These are phyloP conservation scores for Xylariaceae sp. DNA, from an alignment of 2,329 filamentous ascomycete genomes.

Conservation along the genomic window DNA sequence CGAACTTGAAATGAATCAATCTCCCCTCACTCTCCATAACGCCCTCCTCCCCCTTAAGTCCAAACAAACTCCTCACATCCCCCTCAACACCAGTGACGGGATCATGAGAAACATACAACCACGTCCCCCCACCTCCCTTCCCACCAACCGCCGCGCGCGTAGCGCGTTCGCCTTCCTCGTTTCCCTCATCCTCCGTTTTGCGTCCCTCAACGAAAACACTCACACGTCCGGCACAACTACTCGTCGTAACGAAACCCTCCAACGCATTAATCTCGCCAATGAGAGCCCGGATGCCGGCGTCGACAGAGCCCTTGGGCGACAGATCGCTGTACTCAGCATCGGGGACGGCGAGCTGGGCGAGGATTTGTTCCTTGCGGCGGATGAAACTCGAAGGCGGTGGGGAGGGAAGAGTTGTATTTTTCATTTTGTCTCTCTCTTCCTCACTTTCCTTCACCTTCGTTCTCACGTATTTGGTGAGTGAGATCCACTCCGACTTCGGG, in stretches of 20 bases:
- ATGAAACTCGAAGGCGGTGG: slow-evolving; percentile 40
- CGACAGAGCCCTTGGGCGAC: slow-evolving; percentile 84
- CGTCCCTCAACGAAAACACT: slow-evolving; percentile 83
- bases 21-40: slow-evolving; percentile 33
- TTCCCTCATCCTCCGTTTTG: slow-evolving; percentile 36
- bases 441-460: neutral
- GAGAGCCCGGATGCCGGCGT: slow-evolving; percentile 69
- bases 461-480: too few species aligned
- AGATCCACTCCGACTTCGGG: too few species aligned
- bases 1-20: slow-evolving; percentile 82
- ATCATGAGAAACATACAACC: slow-evolving; percentile 86
- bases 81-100: slow-evolving; percentile 42
- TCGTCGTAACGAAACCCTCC: slow-evolving; percentile 80
- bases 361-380: slow-evolving; percentile 65
- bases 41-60: slow-evolving; percentile 19
- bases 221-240: slow-evolving; percentile 83
- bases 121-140: slow-evolving; percentile 77
- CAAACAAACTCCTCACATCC: slow-evolving; percentile 20
- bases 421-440: neutral
- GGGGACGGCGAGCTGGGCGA: slow-evolving; percentile 63
- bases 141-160: slow-evolving; percentile 63
- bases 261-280: slow-evolving; percentile 72
- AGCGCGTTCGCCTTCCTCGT: neutral
- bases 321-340: slow-evolving; percentile 70
- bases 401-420: neutral